Evolutionary conservation across 179 eudicot genomes (phyloP), one percentile per base, ranked within the genome.

Genomic region (Amaranthus tricolor): DNA sequence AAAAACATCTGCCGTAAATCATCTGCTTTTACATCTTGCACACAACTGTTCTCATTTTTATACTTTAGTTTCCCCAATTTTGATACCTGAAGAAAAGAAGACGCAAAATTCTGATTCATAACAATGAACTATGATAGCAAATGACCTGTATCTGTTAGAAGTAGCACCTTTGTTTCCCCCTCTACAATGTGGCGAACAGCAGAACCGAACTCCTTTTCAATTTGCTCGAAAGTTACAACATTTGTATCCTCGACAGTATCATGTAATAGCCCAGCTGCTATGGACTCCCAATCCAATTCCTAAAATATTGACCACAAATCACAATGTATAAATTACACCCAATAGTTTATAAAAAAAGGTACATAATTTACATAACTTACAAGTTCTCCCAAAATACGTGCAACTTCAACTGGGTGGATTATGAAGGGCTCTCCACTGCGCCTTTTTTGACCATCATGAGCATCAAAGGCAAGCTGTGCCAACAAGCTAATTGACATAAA

Each of bases 231-330:
- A 60, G 97, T 93, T 62, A 95, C 97, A 31, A 89, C 82, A 83
- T 89, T 79, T 76, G 99, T 95, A 83, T 95, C 99, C 82, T 95
- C 99, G 66, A 95, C 99, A 17, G 99, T 95, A 82, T 95, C 99
- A 84, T 95, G 99, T 74, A 95, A 83, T 68, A 95, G 84, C 52
- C 99, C 99, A 79, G 99, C 99, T 73, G 98, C 98, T 78, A 95
- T 84, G 60, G 98, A 93, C 87, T 95, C 99, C 98, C 99, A 95
- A 85, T 95, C 99, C 87, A 93, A 72, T 84, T 95, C 99, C 99
- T 95, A 71, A 55, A 77, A 79, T 65, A 82, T 68, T 60, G 72
- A 65, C 66, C 71, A 82, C 16, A 72, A 62, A 65, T 70, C 71
- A 82, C 19, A 72, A 62, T 54, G 21, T 17, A 66, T 49, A 70